Base-by-base conservation (phyloP, 192 early-diverging fungal genomes). In the Entomortierella lignicola region DNA sequence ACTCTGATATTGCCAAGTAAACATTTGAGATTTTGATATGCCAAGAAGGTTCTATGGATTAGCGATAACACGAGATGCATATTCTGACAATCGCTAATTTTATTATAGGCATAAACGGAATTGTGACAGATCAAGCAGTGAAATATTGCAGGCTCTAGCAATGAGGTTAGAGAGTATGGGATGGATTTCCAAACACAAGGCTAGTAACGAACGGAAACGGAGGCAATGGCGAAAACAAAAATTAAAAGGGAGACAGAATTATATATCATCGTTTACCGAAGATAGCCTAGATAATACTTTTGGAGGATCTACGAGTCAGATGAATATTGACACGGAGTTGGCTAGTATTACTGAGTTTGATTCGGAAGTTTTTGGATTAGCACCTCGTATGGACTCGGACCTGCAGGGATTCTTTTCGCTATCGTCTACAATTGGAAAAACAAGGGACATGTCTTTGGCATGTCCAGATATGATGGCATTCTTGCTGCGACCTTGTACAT, bases 381-480 rank as follows among this genome's bases (percentile, higher is more conserved):
- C 21, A 10, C 44, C 63, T 11, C 53, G 43, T 23, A 10, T 77
- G 58, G 23, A 71, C 39, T 52, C 69, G 23, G 41, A 68, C 50
- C 37, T 68, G n/a, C 32, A 59, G 41, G 54, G 51, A 37, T 68
- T 69, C 39, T 66, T 77, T 60, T 63, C 60, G 2, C 29, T 69
- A 7, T 65, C 73, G 6, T 27, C 61, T 7, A 62, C 58, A 21
- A 10, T 58, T 26, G 44, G 56, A 13, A 43, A 60, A 41, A 41
- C 55, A 10, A 47, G 55, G 7, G 51, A 70, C 26, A 50, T 60
- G 56, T 39, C 63, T n/a, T 23, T 77, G 23, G 47, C 66, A 21
- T 50, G 66, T 32, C 65, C 60, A 34, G 34, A 69, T 18, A 66
- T 79, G 71, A 54, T 68, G 67, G 42, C 32, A 13, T 67, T 66